A percentile compares a stretch with the other conserved stretches of the same genome.
Evolutionary conservation across 805 yeast genomes (phyloP).

Genomic region (Kazachstania psychrophila): DNA sequence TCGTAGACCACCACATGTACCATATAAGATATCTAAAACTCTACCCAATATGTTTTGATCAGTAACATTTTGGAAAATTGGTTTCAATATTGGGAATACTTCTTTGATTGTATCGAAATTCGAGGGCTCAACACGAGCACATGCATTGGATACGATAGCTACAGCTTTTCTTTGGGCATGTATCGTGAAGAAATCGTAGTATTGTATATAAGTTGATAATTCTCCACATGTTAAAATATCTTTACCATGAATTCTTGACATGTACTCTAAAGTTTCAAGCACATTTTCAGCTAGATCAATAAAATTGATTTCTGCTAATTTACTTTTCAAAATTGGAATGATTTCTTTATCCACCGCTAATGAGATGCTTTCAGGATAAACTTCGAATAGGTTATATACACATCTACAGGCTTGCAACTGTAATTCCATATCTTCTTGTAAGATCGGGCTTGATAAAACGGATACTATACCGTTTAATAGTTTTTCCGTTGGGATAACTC

Average conservation of each 20-base stretch:
- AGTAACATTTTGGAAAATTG: slow-evolving; percentile 41
- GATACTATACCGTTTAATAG: slow-evolving; percentile 46
- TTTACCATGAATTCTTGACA: slow-evolving; percentile 46
- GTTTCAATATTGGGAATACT: slow-evolving; percentile 50
- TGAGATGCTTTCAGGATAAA: slow-evolving; percentile 53
- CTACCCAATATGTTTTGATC: slow-evolving; percentile 34
- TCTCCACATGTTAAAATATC: slow-evolving; percentile 53
- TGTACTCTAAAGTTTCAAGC: slow-evolving; percentile 60
- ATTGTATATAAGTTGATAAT: slow-evolving; percentile 52
- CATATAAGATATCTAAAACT: slow-evolving; percentile 20
- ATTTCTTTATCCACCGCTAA: slow-evolving; percentile 58
- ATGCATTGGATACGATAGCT: slow-evolving; percentile 60
- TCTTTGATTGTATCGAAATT: slow-evolving; percentile 44
- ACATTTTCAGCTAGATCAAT: slow-evolving; percentile 93
- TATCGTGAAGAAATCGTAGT: slow-evolving; percentile 77
- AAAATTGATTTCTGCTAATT: slow-evolving; percentile 63
- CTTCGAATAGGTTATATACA: slow-evolving; percentile 70
- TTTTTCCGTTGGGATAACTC: slow-evolving; percentile 51
- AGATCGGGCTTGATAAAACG: slow-evolving; percentile 48
- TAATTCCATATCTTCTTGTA: slow-evolving; percentile 63
- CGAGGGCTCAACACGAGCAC: slow-evolving; percentile 35
- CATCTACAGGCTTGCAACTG: slow-evolving; percentile 79
- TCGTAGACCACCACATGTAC: slow-evolving; percentile 19
- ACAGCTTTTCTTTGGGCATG: slow-evolving; percentile 84
- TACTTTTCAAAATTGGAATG: slow-evolving; percentile 54